These are phyloP conservation scores for Stagonosporopsis rhizophila DNA, from an alignment of 2,329 filamentous ascomycete species.

Conservation along the genomic window DNA sequence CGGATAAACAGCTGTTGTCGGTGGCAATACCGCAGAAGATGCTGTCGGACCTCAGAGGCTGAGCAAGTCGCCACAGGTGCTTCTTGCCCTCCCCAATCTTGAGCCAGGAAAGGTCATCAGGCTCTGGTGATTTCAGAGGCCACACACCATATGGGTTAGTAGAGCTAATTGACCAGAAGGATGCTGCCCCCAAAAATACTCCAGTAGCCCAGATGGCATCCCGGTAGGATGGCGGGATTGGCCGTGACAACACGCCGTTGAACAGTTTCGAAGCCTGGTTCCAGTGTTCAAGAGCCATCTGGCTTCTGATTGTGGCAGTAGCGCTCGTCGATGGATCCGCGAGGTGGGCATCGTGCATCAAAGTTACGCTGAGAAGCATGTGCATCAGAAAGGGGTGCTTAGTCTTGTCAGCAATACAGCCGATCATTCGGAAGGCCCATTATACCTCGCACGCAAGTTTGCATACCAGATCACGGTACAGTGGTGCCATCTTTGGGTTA, in stretches of 20 bases:
- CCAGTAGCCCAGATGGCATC: conserved; percentile 58
- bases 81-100: conserved; percentile 64
- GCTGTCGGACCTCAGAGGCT: conserved; percentile 58
- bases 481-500: conserved; percentile 31
- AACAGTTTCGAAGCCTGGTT: conserved; percentile 59
- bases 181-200: conserved; percentile 55
- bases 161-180: conserved; percentile 56
- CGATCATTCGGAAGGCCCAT: not conserved
- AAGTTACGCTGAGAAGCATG: conserved; percentile 59
- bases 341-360: conserved; percentile 61
- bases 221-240: conserved; percentile 50
- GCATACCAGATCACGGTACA: conserved; percentile 49
- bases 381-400: conserved; percentile 64
- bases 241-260: conserved; percentile 51
- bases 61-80: conserved; percentile 59
- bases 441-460: conserved; percentile 53
- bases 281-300: conserved; percentile 53
- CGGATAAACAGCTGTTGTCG: conserved; percentile 22
- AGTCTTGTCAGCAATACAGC: not conserved
- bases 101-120: conserved; percentile 65
- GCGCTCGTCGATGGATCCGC: conserved; percentile 14
- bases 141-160: conserved; percentile 58
- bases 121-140: conserved; percentile 58
- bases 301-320: conserved; percentile 44
- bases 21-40: conserved; percentile 52